phyloP scores from a whole-genome alignment of 257 asterid genomes.

The Datura wrightii region DNA sequence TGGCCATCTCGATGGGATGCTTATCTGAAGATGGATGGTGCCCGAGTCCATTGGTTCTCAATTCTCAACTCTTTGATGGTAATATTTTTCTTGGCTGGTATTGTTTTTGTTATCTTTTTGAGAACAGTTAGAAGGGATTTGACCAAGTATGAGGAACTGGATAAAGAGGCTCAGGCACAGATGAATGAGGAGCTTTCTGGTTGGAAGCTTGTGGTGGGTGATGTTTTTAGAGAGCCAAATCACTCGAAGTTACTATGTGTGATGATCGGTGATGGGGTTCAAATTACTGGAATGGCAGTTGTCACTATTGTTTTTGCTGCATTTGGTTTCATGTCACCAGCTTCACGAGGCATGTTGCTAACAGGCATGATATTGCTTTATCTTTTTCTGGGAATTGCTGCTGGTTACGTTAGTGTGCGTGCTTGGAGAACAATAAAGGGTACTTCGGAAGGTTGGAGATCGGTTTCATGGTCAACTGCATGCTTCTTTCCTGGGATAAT shows the following conservation, averaged over 20 bases:
- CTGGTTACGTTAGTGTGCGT: conserved; percentile 75
- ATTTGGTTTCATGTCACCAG: conserved; percentile 89
- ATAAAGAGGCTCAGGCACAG: conserved; percentile 87
- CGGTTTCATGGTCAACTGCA: conserved; percentile 76
- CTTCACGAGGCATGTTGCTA: conserved; percentile 84
- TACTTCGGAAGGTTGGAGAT: conserved; percentile 72
- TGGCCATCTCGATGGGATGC: conserved; percentile 98
- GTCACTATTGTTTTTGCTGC: conserved; percentile 83
- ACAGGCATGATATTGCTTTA: conserved; percentile 86
- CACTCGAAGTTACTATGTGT: conserved; percentile 72
- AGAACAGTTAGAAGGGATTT: conserved; percentile 89
- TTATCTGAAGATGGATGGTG: conserved; percentile 84
- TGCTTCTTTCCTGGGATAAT: conserved; percentile 88
- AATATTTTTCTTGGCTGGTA: conserved; percentile 83
- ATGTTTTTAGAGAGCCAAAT: conserved; percentile 80
- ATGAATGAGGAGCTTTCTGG: conserved; percentile 93
- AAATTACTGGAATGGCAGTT: conserved; percentile 75
- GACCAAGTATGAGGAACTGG: conserved; percentile 84
- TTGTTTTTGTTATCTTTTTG: conserved; percentile 78
- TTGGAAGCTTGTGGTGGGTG: conserved; percentile 92
- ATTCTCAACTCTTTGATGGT: conserved; percentile 85
- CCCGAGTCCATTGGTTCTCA: conserved; percentile 90
- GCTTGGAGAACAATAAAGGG: conserved; percentile 77
- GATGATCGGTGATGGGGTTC: conserved; percentile 86
- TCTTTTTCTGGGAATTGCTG: conserved; percentile 77